Base-by-base conservation (phyloP, 106 monocot species). In the Dendrobium chrysotoxum region DNA sequence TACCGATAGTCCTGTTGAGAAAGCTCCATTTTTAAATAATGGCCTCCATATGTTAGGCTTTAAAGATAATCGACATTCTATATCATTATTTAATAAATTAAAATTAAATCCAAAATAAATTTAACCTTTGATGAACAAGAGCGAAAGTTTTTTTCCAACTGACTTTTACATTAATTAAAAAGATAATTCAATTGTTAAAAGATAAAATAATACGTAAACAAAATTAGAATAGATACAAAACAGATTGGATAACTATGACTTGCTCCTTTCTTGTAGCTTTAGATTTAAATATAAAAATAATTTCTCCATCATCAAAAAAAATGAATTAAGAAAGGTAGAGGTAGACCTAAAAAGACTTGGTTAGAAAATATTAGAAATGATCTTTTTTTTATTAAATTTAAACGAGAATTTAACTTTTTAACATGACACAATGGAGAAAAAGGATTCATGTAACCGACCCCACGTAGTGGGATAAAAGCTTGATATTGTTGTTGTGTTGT, bases 1-100 rank as follows among this genome's bases (percentile, higher is more conserved):
- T 77, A 85, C 25, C n/a, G 66, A 46, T 87, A 95, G 44, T 82
- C 86, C 72, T 84, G 85, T 53, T 92, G n/a, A 61, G 8, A 61
- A 8, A 61, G 61, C 21, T n/a, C 61, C 21, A 61, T 23, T 61
- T 61, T 61, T 11, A 61, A 61, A 23, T 61, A 23, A 61, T 25
- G n/a, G 3, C 21, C 21, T 61, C 4, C 61, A 20, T 23, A 61
- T 61, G 23, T 61, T 23, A 61, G 23, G 23, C 61, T 7, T 61
- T 61, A 23, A 61, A 61, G 61, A n/a, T 23, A 23, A 23, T 23
- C 23, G 20, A 23, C 61, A 61, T 61, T 61, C 61, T 61, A 4
- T 61, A 50, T 61, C 61, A 61, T 20, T 61, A 1, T 61, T 8
- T 61, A 23, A n/a, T 61, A 10, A 61, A 61, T 7, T 6, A n/a